Evolutionary conservation across 805 yeast genomes (phyloP).

Genomic region (Henningerozyma blattae): DNA sequence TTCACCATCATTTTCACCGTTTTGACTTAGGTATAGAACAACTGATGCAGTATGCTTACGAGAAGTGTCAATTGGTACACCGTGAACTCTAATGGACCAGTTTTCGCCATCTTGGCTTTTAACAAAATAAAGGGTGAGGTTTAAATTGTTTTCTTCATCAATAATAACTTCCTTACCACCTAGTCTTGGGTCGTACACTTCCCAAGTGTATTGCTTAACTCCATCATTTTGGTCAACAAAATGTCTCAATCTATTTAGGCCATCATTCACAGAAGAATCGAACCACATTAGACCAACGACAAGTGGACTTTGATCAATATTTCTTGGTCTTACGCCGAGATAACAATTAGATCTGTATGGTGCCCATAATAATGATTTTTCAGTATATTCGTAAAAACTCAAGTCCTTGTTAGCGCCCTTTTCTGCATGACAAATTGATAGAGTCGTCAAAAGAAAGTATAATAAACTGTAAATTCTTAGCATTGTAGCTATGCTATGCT

Average conservation of each 20-base stretch:
- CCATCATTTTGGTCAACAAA: conserved; percentile 63
- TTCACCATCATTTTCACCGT: conserved; percentile 36
- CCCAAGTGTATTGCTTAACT: conserved; percentile 72
- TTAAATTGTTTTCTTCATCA: conserved; percentile 53
- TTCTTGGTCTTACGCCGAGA: conserved; percentile 72
- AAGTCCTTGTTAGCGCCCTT: background rate
- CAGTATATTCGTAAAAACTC: conserved; percentile 26
- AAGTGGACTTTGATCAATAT: conserved; percentile 41
- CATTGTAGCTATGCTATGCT: too few relatives aligned
- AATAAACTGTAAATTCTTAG: background rate
- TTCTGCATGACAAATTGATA: background rate
- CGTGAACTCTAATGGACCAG: conserved; percentile 71
- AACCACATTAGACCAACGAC: conserved; percentile 84
- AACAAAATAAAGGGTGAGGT: conserved; percentile 59
- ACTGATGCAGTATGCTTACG: conserved; percentile 46
- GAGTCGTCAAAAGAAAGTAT: background rate
- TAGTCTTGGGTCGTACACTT: conserved; percentile 68
- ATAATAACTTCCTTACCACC: conserved; percentile 75
- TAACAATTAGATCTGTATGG: conserved; percentile 84
- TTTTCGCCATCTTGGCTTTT: conserved; percentile 58
- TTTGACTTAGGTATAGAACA: conserved; percentile 70
- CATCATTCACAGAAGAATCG: conserved; percentile 44
- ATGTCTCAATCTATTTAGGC: conserved; percentile 53
- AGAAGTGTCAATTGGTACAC: conserved; percentile 43
- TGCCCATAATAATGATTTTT: conserved; percentile 69